Base-by-base conservation (phyloP, 768 basidiomycete genomes). In the Kwoniella newhampshirensis region DNA sequence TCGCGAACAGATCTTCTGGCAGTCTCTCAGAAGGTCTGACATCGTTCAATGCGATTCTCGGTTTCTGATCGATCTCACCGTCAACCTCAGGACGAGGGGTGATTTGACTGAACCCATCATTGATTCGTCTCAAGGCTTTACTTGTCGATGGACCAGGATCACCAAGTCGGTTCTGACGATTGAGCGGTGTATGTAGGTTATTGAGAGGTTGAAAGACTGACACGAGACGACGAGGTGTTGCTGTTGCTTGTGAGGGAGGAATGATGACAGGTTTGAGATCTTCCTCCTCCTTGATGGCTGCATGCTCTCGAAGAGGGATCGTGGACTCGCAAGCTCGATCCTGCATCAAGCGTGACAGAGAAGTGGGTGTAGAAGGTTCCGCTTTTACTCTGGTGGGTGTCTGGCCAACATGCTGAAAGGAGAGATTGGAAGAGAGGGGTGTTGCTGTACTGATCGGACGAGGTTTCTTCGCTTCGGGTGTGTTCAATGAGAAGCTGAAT, bases 401-500 rank as follows among this genome's bases (percentile, higher is more conserved):
- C 20, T 51, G 49, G 23, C 12, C n/a, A 2, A 39, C 13, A 25
- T 12, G 15, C n/a, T 20, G 39, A 1, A 51, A 5, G 6, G 32
- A 6, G 32, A 13, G 13, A 32, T 6, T 6, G 20, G 50, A 42
- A 21, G 50, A 51, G 30, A 51, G 50, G 4, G 50, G 50, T 4
- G 50, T 41, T 8, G 25, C 41, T 2, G 17, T 13, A 27, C 7
- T 28, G 25, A 20, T 18, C 25, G 17, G 25, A 25, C 18, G 6
- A 40, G 39, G 30, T 35, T 52, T 51, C 37, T 53, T 51, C 43
- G 35, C 28, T n/a, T 40, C 26, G n/a, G 61, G 62, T 4, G 66
- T 62, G 18, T 23, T 43, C 41, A 69, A 41, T 3, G 63, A 60
- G 52, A 68, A 64, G 32, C 45, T 30, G 48, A 65, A 65, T 7